These are phyloP conservation scores for Primulina huaijiensis DNA, from an alignment of 257 asterid genomes.

Conservation along the genomic window DNA sequence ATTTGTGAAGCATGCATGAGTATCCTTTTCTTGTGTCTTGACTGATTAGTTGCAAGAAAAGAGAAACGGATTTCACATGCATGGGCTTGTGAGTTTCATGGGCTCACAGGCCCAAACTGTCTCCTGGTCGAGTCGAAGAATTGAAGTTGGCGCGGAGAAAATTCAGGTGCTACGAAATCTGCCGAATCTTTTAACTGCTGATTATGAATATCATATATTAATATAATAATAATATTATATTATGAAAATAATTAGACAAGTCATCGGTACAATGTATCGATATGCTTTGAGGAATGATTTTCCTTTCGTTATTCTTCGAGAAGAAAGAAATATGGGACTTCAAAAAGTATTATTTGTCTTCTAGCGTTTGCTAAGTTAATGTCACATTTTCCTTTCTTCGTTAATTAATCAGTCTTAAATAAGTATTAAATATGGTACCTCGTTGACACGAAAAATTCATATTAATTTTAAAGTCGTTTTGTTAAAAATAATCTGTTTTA, in stretches of 20 bases:
- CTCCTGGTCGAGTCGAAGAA: no score
- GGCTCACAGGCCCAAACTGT: no score
- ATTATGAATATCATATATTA: no score
- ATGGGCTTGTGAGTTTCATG: not conserved
- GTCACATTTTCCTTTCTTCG: not conserved
- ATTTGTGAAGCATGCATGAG: not conserved
- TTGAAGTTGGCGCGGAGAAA: no score
- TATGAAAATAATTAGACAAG: no score
- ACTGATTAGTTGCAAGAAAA: not conserved
- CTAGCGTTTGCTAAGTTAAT: not conserved
- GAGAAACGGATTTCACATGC: not conserved
- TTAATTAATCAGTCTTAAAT: no score
- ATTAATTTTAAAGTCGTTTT: no score
- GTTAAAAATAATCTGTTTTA: no score
- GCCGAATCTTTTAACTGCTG: no score
- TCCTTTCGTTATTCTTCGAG: not conserved
- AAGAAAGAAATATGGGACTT: not conserved
- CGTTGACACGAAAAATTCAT: not conserved
- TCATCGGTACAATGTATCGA: not conserved
- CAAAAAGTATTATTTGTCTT: conserved; percentile 19
- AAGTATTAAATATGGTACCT: not conserved
- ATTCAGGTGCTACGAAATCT: no score
- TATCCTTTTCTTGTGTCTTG: no score
- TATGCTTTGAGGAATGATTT: not conserved
- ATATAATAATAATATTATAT: no score